Evolutionary conservation across 306 rosid species (phyloP), one percentile per base, ranked within the genome.

Genomic region (Cucurbita argyrosperma): DNA sequence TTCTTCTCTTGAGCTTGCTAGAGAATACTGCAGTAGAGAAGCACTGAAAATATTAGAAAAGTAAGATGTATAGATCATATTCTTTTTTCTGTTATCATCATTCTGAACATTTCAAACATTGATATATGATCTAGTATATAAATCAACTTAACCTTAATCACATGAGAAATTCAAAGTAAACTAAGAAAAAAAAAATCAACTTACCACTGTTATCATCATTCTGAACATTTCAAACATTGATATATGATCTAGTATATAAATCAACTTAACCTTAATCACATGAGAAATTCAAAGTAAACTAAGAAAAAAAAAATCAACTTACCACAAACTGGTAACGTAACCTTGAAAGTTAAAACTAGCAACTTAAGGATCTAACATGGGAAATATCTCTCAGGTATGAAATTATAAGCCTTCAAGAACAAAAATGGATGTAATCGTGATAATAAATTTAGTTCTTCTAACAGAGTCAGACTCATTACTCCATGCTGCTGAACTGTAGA

Each of bases 1-100:
- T 75, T 95, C 97, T 60, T 95, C 99, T 84, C 88, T 85, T 51
- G 96, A 87, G 78, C 77, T 91, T 72, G 97, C 90, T 52, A 88
- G 88, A 76, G 99, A 84, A 86, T 91, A 95, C 99, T 95, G 97
- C 87, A 85, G 63, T 49, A 26, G 50, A 63, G 64, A 77, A 81
- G 23, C 58, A 62, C 58, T 8, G 19, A 69, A 30, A 23, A 69
- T 69, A 49, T 49, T 50, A 70, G 74, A 38, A 70, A 23, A 26
- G 45, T 11, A 7, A 49, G 73, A 67, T 14, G 35, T 30, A n/a
- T 61, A 45, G 18, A 10, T 68, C 3, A 47, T 10, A 47, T 13
- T 2, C 10, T 5, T 65, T 46, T 19, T 46, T 21, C 74, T 47
- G 74, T 68, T 69, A 35, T 47, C 74, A 69, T 69, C 74, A 47